A percentile compares a stretch with the other conserved stretches of the same genome.
phyloP scores from a whole-genome alignment of 1,284 basidiomycete species.

The Heterobasidion parviporum region DNA sequence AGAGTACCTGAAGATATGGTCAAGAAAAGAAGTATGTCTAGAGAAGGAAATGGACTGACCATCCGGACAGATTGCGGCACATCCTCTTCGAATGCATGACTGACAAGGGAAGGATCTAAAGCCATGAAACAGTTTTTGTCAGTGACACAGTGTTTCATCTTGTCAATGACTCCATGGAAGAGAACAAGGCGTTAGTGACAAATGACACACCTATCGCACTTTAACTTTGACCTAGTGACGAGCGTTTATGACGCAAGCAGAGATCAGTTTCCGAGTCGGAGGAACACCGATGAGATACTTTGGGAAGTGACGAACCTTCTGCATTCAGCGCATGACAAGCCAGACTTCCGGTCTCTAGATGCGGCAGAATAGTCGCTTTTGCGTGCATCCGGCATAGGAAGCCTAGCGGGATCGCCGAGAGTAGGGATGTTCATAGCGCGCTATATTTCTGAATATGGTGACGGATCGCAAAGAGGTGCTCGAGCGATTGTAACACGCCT shows the following conservation, averaged over 20 bases:
- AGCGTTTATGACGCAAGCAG: conserved; percentile 2
- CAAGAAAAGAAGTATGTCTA: not conserved
- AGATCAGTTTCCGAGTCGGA: not conserved
- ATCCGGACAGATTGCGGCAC: conserved; percentile 43
- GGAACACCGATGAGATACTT: not conserved
- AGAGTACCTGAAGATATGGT: conserved; percentile 29
- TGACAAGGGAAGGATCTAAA: conserved; percentile 40
- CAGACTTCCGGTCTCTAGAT: conserved; percentile 13
- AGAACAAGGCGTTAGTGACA: not conserved
- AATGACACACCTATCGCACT: conserved; percentile 37
- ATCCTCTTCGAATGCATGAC: conserved; percentile 44
- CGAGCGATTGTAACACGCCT: too few relatives aligned
- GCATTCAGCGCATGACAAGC: conserved; percentile 43
- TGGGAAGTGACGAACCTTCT: conserved; percentile 26
- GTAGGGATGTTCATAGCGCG: not conserved
- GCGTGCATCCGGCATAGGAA: not conserved
- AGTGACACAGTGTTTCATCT: not conserved
- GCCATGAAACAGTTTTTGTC: not conserved
- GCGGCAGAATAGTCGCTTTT: not conserved
- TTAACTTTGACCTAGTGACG: conserved; percentile 38
- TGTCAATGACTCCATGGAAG: too few relatives aligned
- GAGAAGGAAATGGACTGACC: conserved; percentile 20
- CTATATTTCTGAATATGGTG: not conserved
- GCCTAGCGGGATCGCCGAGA: not conserved
- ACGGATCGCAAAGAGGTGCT: too few relatives aligned